Evolutionary conservation across 2,329 filamentous ascomycete species (phyloP), one percentile per base, ranked within the genome.

Genomic region (Colletotrichum simmondsii): DNA sequence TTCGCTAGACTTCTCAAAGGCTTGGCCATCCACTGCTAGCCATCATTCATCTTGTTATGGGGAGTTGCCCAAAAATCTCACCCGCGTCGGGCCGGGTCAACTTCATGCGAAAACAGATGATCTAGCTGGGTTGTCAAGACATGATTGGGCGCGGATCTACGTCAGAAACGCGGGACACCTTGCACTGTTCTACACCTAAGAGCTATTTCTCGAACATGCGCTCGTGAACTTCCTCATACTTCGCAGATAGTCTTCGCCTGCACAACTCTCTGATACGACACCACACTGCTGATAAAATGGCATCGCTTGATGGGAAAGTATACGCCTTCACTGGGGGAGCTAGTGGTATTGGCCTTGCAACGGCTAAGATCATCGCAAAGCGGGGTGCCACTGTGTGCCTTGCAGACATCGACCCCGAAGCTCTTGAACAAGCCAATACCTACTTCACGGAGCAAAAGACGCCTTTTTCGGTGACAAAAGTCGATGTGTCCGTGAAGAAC

Each of bases 401-500:
- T 57, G 80, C 82, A 24, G 84, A 86, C 65, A 69, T 85, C 53
- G 79, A 82, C 65, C 67, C 77, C 4, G 75, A 76, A n/a, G 80
- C 80, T 1, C 78, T 84, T 64, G 72, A 78, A 52, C 68, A 75
- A 32, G 79, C 82, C 3, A 75, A 79, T 42, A 77, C 75, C 1
- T 79, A 82, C 37, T 83, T 85, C 26, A 54, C 57, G 24, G 49
- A 69, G 56, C 62, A 75, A 49, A 66, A 74, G 22, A 57, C 46
- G 12, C 53, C 58, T 4, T 72, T 56, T 28, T 77, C 68, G n/a
- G 54, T 74, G 67, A 80, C 81, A n/a, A 81, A 80, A 37, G 84
- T 90, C 26, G 87, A 90, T 71, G 81, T 90, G 19, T 85, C 85
- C 35, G 82, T 85, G 65, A 81, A 83, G 61, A 76, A 79, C 5